Percentiles rank a stretch among this genome's conserved stretches.
These are phyloP conservation scores for Jamesozyma jinghongensis DNA, from an alignment of 805 yeast genomes.

Conservation along the genomic window DNA sequence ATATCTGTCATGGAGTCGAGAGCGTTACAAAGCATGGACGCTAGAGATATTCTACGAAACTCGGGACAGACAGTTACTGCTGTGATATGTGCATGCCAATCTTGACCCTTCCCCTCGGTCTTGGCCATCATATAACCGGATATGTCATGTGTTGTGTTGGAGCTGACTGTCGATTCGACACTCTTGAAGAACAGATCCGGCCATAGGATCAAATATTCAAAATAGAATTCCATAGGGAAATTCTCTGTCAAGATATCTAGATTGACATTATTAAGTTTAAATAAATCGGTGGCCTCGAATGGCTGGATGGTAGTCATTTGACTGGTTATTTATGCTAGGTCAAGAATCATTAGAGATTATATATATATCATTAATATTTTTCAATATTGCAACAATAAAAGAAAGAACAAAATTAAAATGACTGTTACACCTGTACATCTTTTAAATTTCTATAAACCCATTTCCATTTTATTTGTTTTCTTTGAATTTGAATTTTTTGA, in stretches of 20 bases:
- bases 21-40: slow-evolving; percentile 65
- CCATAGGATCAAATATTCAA: slow-evolving; percentile 77
- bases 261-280: slow-evolving; percentile 64
- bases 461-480: no score
- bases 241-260: slow-evolving; percentile 88
- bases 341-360: no score
- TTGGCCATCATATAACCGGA: slow-evolving; percentile 93
- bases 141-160: slow-evolving; percentile 11
- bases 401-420: no score
- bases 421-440: no score
- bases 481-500: no score
- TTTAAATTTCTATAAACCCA: no score
- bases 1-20: slow-evolving; percentile 65
- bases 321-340: no score
- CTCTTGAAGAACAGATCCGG: slow-evolving; percentile 84
- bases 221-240: slow-evolving; percentile 74
- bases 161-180: slow-evolving; percentile 36
- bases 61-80: slow-evolving; percentile 85
- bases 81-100: slow-evolving; percentile 95
- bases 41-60: slow-evolving; percentile 79
- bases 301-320: slow-evolving; percentile 86
- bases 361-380: no score
- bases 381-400: no score
- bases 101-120: slow-evolving; percentile 74
- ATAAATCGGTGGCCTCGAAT: slow-evolving; percentile 77